Base-by-base conservation (phyloP, 2,329 filamentous ascomycete genomes). In the Colletotrichum lindemuthianum region DNA sequence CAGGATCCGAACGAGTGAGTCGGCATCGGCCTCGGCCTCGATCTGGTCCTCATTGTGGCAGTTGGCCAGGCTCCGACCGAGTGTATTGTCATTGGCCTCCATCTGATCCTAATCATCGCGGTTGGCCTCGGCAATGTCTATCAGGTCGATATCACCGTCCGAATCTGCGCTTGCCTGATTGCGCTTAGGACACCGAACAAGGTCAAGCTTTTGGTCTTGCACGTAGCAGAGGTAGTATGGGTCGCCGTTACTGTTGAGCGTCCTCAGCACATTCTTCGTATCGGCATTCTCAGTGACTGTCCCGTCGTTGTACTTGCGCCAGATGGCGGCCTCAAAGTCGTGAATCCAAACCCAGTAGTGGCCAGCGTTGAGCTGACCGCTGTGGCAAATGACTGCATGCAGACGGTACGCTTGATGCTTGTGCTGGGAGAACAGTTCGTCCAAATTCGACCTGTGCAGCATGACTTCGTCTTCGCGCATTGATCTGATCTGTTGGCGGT, bases 291-390 rank as follows among this genome's bases (percentile, higher is more conserved):
- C 88, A 3, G 87, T 89, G 32, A 99, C 93, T 13, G 84, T 85
- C 58, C 90, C 90, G 72, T 99, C 96, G 74, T 99, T 99, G 82
- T 97, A 99, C 72, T 92, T 93, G 61, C 93, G 90, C 94, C 96
- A 99, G 16, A 94, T 82, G 50, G 88, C 86, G 7, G 54, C 51
- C 68, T 90, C 86, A 75, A 97, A 97, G 78, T 98, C 96, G 72
- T 89, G 92, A 68, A 99, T 96, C 85, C 94, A 97, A 48, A 97
- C 93, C 90, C 93, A 97, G 79, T 98, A 99, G 76, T 99, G 96
- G 0, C 96, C 96, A 49, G 90, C 90, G 48, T 83, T 85, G 44
- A 90, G 84, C 70, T 83, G 82, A 37, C 92, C 92, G 16, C 91
- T 89, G 75, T 99, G 96, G 71, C 97, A 95, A 72, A 99, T 97